Evolutionary conservation across 2,329 filamentous ascomycete species (phyloP).

Genomic region (Pyrenophora teres): DNA sequence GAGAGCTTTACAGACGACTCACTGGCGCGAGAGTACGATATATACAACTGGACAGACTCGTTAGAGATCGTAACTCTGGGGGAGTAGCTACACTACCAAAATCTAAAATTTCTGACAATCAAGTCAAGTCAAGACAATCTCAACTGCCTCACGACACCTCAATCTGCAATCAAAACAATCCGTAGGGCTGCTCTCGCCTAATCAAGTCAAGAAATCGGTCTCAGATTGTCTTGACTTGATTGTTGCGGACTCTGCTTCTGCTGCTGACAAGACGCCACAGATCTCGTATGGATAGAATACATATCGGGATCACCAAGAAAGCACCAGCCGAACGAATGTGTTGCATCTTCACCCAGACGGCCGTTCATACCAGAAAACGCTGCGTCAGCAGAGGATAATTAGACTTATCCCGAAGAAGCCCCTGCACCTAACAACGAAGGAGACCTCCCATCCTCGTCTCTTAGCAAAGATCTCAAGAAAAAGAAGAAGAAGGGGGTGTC

Average conservation of each 20-base stretch:
- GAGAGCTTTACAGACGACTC: not conserved
- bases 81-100: constrained; percentile 5
- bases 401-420: too few relatives aligned
- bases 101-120: constrained; percentile 3
- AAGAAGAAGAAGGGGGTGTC: too few relatives aligned
- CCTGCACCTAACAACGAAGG: too few relatives aligned
- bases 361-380: too few relatives aligned
- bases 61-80: constrained; percentile 2
- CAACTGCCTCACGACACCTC: constrained; percentile 5
- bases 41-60: constrained; percentile 3
- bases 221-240: constrained; percentile 7
- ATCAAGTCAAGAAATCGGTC: constrained; percentile 6
- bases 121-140: constrained; percentile 7
- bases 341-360: too few relatives aligned
- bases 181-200: constrained; percentile 4
- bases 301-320: too few relatives aligned
- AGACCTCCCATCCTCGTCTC: too few relatives aligned
- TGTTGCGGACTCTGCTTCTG: not conserved
- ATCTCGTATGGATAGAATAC: too few relatives aligned
- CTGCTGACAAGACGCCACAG: too few relatives aligned
- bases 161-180: constrained; percentile 6
- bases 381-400: too few relatives aligned
- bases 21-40: constrained; percentile 4
- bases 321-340: too few relatives aligned
- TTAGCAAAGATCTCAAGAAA: too few relatives aligned